phyloP scores from a whole-genome alignment of 768 basidiomycete species.

The Mycena filopes region DNA sequence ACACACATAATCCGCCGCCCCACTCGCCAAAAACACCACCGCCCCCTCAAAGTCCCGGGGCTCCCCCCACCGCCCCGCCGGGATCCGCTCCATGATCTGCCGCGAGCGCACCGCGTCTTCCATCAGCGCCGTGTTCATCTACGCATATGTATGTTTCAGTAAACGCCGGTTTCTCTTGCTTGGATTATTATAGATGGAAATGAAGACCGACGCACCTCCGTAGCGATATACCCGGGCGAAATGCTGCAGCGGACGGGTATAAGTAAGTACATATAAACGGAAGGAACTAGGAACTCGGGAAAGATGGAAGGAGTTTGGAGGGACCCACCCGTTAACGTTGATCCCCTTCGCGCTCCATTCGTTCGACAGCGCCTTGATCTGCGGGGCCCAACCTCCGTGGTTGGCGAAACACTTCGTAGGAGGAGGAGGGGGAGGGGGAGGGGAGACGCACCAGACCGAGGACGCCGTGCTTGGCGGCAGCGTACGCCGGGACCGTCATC shows the following conservation, averaged over 20 bases:
- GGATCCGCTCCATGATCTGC: slow-evolving; percentile 81
- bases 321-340: slow-evolving; percentile 50
- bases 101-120: slow-evolving; percentile 71
- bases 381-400: too few species aligned
- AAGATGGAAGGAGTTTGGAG: not conserved
- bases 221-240: slow-evolving; percentile 57
- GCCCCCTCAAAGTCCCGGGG: slow-evolving; percentile 82
- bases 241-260: slow-evolving; percentile 40
- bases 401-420: too few species aligned
- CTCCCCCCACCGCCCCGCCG: slow-evolving; percentile 76
- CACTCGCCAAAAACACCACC: slow-evolving; percentile 74
- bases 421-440: too few species aligned
- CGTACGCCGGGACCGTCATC: slow-evolving; percentile 60
- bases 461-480: slow-evolving; percentile 58
- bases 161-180: too few species aligned
- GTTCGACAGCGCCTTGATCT: slow-evolving; percentile 47
- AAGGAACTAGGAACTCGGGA: too few species aligned
- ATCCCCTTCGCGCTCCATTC: slow-evolving; percentile 60
- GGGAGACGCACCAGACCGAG: slow-evolving; percentile 43
- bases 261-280: too few species aligned
- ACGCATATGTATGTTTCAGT: too few species aligned
- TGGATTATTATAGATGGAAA: too few species aligned
- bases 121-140: slow-evolving; percentile 49
- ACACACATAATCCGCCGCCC: slow-evolving; percentile 76
- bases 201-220: slow-evolving; percentile 50